Conservation (phyloP, 345 rosid species). For the Aegle marmelos region DNA sequence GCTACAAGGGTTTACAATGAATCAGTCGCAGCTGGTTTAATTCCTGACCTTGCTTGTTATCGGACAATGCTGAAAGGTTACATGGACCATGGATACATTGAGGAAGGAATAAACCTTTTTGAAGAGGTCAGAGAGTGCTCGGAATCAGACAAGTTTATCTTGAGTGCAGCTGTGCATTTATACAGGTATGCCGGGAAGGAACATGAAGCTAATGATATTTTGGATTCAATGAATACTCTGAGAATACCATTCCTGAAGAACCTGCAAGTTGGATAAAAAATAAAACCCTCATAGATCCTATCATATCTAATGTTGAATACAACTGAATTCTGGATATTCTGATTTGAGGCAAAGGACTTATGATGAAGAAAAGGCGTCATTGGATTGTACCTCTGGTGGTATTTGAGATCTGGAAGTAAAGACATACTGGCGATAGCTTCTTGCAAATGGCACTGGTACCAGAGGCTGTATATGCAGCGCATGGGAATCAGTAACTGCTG, state of each 20-base stretch:
- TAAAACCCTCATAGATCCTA: background rate
- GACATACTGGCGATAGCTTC: background rate
- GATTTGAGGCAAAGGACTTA: background rate
- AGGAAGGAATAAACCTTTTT: conserved; percentile 52
- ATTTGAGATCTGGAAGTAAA: background rate
- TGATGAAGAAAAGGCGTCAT: background rate
- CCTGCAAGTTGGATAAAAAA: conserved; percentile 38
- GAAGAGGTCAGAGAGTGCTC: conserved; percentile 43
- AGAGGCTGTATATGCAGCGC: no score
- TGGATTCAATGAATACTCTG: conserved; percentile 29
- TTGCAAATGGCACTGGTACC: no score
- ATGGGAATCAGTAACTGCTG: no score
- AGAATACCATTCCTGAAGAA: conserved; percentile 29
- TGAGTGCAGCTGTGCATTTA: conserved; percentile 56
- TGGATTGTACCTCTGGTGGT: background rate
- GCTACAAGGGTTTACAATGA: conserved; percentile 55
- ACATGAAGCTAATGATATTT: conserved; percentile 30
- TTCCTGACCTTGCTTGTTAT: conserved; percentile 49
- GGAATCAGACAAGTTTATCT: conserved; percentile 46
- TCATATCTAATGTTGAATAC: background rate
- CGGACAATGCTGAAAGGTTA: conserved; percentile 62
- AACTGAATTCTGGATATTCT: background rate
- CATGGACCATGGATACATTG: conserved; percentile 46
- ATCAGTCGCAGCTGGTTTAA: conserved; percentile 34
- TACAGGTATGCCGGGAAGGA: conserved; percentile 48